These are phyloP conservation scores for Trichoderma harzianum DNA, from an alignment of 2,329 filamentous ascomycete species.

Conservation along the genomic window DNA sequence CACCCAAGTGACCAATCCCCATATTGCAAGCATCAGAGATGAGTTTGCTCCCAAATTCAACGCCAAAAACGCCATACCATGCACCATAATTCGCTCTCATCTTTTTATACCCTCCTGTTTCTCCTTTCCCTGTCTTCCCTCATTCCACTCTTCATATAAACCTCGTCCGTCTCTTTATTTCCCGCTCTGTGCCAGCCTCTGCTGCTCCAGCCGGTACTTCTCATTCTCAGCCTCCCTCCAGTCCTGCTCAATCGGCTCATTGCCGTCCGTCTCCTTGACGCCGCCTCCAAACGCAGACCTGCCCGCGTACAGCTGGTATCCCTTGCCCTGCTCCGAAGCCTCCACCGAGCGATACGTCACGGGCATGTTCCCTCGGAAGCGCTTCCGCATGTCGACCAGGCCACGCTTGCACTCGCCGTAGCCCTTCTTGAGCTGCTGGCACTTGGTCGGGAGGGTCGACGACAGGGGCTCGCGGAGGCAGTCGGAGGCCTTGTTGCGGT, in stretches of 20 bases:
- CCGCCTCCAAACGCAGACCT: slow-evolving; percentile 63
- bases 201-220: slow-evolving; percentile 44
- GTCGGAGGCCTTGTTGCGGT: slow-evolving; percentile 81
- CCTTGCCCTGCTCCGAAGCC: slow-evolving; percentile 48
- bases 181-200: slow-evolving; percentile 23
- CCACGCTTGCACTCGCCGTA: slow-evolving; percentile 95
- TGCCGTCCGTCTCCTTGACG: slow-evolving; percentile 64
- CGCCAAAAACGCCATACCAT: slow-evolving; percentile 13
- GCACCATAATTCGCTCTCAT: background rate
- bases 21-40: background rate
- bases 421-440: slow-evolving; percentile 88
- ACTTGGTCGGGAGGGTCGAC: slow-evolving; percentile 79
- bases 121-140: background rate
- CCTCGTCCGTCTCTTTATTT: background rate
- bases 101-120: background rate
- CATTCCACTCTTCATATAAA: background rate
- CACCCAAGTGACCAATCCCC: background rate
- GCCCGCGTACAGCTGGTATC: slow-evolving; percentile 76
- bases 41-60: background rate
- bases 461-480: slow-evolving; percentile 81
- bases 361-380: slow-evolving; percentile 91
- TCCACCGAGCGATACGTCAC: slow-evolving; percentile 61
- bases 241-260: slow-evolving; percentile 59
- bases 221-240: slow-evolving; percentile 66
- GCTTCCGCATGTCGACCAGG: slow-evolving; percentile 97